Evolutionary conservation across 1,284 basidiomycete species (phyloP).

Genomic region (Kalmanozyma brasiliensis): DNA sequence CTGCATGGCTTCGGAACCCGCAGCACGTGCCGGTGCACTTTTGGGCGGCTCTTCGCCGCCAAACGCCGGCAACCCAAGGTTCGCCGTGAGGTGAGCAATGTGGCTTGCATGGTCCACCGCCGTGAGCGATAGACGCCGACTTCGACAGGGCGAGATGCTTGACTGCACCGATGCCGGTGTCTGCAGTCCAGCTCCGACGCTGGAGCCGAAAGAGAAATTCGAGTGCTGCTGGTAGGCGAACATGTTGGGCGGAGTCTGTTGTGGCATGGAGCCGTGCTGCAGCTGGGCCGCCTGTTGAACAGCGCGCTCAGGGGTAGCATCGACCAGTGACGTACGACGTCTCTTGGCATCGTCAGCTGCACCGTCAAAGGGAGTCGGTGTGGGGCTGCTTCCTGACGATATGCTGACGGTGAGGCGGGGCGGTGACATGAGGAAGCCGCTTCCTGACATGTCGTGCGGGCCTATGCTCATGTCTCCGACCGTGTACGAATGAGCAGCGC

Average conservation of each 20-base stretch:
- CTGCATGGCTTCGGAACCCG: constrained; percentile 48
- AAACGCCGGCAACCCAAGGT: constrained; percentile 34
- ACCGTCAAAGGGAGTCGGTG: constrained; percentile 14
- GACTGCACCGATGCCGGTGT: constrained; percentile 47
- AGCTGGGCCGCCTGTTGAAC: constrained; percentile 30
- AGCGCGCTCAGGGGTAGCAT: constrained; percentile 34
- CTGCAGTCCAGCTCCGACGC: constrained; percentile 32
- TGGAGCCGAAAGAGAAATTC: constrained; percentile 49
- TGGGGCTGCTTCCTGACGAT: constrained; percentile 29
- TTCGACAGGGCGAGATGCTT: constrained; percentile 34
- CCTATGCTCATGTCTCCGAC: constrained; percentile 7
- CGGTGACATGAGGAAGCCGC: constrained; percentile 61
- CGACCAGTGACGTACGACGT: constrained; percentile 43
- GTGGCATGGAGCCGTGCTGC: constrained; percentile 33
- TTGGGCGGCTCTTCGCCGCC: constrained; percentile 37
- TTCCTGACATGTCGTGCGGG: constrained; percentile 24
- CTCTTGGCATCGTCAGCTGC: constrained; percentile 52
- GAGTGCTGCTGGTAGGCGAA: constrained; percentile 43
- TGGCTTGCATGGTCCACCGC: constrained; percentile 35
- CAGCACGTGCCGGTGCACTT: constrained; percentile 45
- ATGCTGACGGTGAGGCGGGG: constrained; percentile 60
- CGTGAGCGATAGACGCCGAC: constrained; percentile 43
- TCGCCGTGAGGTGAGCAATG: constrained; percentile 53
- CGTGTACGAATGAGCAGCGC: constrained; percentile 14
- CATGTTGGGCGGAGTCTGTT: constrained; percentile 55